Conservation (phyloP, 2,329 filamentous ascomycete species). For the Pseudocercospora macadamiae region DNA sequence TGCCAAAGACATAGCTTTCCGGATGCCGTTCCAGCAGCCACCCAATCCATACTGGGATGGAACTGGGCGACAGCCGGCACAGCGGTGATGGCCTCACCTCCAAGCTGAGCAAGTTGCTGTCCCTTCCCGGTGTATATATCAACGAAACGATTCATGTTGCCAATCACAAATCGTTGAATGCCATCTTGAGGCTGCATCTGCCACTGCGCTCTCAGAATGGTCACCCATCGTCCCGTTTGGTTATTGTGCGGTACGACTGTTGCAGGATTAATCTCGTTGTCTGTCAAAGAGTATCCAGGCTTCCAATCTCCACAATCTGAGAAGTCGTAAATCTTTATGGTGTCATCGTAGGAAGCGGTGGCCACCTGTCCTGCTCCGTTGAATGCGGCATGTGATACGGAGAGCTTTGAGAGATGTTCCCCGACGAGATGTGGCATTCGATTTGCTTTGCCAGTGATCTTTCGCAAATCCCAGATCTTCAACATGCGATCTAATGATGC, state of each 20-base stretch:
- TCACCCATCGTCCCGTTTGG: conserved; percentile 93
- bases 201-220: conserved; percentile 86
- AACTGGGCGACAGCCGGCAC: conserved; percentile 92
- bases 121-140: conserved; percentile 84
- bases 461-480: conserved; percentile 90
- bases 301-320: conserved; percentile 46
- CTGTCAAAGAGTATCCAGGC: conserved; percentile 55
- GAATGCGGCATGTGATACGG: conserved; percentile 91
- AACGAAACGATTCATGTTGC: conserved; percentile 89
- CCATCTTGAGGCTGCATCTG: conserved; percentile 76
- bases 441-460: conserved; percentile 64
- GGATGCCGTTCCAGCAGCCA: conserved; percentile 86
- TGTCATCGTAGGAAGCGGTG: conserved; percentile 93
- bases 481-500: conserved; percentile 87
- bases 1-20: conserved; percentile 89
- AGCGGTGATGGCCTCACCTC: conserved; percentile 87
- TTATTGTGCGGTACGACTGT: conserved; percentile 83
- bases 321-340: conserved; percentile 88
- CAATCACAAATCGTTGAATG: conserved; percentile 86
- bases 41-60: conserved; percentile 85
- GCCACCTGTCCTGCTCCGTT: conserved; percentile 82
- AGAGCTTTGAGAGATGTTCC: conserved; percentile 79
- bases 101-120: conserved; percentile 84
- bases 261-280: conserved; percentile 68
- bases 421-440: conserved; percentile 71